Conservation (phyloP, 2,329 filamentous ascomycete genomes). For the Daldinia eschscholtzii region DNA sequence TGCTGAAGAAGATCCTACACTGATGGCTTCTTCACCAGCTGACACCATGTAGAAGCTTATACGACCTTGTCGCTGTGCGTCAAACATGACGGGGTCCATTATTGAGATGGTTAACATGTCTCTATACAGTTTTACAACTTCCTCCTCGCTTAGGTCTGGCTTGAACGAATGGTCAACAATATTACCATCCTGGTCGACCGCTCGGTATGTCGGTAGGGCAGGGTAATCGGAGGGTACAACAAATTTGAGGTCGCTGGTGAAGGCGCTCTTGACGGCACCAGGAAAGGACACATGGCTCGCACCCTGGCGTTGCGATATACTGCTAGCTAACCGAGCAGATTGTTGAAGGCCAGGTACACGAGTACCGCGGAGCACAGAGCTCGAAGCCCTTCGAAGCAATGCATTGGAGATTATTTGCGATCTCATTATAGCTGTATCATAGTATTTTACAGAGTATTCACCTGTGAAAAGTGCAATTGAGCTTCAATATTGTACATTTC, state of each 20-base stretch:
- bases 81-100: constrained; percentile 98
- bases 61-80: constrained; percentile 94
- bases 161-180: constrained; percentile 80
- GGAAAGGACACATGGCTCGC: constrained; percentile 79
- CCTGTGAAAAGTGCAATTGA: constrained; percentile 8
- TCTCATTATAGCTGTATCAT: constrained; percentile 46
- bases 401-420: constrained; percentile 41
- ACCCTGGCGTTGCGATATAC: constrained; percentile 68
- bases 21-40: constrained; percentile 93
- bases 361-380: constrained; percentile 38
- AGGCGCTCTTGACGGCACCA: constrained; percentile 94
- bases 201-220: constrained; percentile 90
- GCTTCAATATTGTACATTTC: neutral
- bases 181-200: constrained; percentile 88
- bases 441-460: constrained; percentile 13
- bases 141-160: constrained; percentile 75
- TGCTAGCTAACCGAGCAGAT: constrained; percentile 58
- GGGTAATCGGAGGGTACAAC: constrained; percentile 77
- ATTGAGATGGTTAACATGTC: constrained; percentile 79
- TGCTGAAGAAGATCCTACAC: constrained; percentile 88
- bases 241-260: constrained; percentile 84
- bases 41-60: constrained; percentile 98
- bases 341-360: constrained; percentile 34
- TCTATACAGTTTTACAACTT: constrained; percentile 70
- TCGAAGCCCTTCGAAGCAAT: constrained; percentile 42